phyloP scores from a whole-genome alignment of 2,329 filamentous ascomycete genomes.

The Colletotrichum cereale region DNA sequence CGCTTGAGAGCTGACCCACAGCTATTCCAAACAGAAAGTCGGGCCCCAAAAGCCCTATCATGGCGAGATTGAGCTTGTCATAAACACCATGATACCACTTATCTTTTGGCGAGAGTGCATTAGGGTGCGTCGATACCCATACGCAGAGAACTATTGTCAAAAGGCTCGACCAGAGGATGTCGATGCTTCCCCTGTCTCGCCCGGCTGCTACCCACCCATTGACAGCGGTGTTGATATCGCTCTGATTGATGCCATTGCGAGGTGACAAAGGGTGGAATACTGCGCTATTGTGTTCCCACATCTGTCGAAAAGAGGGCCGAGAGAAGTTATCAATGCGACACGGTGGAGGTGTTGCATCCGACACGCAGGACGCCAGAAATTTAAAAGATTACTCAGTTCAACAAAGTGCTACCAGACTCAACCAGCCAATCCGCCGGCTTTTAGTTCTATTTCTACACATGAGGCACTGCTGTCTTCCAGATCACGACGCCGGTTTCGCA shows the following conservation, averaged over 20 bases:
- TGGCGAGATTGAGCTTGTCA: conserved; percentile 51
- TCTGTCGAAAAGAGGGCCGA: background rate
- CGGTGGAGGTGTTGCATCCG: background rate
- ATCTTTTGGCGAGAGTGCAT: conserved; percentile 50
- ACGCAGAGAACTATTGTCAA: conserved; percentile 57
- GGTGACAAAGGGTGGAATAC: background rate
- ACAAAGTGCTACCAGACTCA: background rate
- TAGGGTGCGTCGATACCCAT: conserved; percentile 55
- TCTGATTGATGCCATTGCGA: background rate
- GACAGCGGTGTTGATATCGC: background rate
- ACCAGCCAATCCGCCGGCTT: background rate
- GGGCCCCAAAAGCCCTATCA: conserved; percentile 52
- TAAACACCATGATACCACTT: conserved; percentile 46
- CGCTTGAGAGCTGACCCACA: conserved; percentile 51
- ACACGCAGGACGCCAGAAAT: background rate
- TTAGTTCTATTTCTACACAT: background rate
- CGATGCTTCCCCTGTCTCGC: conserved; percentile 53
- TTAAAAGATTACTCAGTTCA: background rate
- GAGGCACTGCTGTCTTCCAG: background rate
- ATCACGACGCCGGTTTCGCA: background rate
- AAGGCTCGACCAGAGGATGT: conserved; percentile 54
- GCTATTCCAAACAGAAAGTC: conserved; percentile 53
- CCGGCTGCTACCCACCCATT: conserved; percentile 52
- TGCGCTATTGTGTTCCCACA: background rate
- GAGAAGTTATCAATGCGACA: background rate